A percentile compares a stretch with the other conserved stretches of the same genome.
Evolutionary conservation across 2,329 filamentous ascomycete species (phyloP).

Genomic region (Talaromyces sp.): DNA sequence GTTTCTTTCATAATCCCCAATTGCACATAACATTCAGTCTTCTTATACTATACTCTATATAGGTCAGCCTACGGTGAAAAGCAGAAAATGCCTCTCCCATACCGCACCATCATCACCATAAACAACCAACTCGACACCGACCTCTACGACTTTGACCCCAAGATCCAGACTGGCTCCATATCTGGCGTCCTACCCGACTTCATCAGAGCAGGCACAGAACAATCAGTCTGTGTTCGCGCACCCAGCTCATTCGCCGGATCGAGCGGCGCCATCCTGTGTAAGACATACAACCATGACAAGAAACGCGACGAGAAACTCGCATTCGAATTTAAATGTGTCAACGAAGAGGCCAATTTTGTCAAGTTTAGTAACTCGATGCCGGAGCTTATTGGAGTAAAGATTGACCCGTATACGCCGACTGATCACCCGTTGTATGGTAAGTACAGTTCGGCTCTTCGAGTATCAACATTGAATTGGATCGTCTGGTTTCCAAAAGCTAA

Average conservation of each 20-base stretch:
- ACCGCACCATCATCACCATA: slow-evolving; percentile 11
- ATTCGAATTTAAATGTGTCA: slow-evolving; percentile 8
- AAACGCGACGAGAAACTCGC: slow-evolving; percentile 4
- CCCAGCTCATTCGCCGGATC: slow-evolving; percentile 9
- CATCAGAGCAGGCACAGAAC: slow-evolving; percentile 3
- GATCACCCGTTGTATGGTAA: slow-evolving; percentile 12
- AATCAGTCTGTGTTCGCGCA: slow-evolving; percentile 3
- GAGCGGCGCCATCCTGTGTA: slow-evolving; percentile 5
- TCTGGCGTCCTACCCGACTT: slow-evolving; percentile 7
- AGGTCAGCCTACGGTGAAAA: background rate
- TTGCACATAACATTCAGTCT: background rate
- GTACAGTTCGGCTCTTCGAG: background rate
- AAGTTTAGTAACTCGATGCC: slow-evolving; percentile 9
- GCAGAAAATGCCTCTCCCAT: slow-evolving; percentile 9
- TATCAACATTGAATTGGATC: background rate
- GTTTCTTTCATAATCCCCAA: background rate
- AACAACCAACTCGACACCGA: slow-evolving; percentile 8
- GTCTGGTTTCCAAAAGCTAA: background rate
- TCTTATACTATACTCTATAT: background rate
- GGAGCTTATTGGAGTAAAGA: slow-evolving; percentile 5
- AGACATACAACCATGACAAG: background rate
- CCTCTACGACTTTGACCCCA: slow-evolving; percentile 8
- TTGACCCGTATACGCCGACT: slow-evolving; percentile 10
- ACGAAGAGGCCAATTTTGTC: slow-evolving; percentile 8
- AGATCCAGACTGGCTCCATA: slow-evolving; percentile 1